Conservation (phyloP, 2,329 filamentous ascomycete species). For the Epicoccum sorghinum region DNA sequence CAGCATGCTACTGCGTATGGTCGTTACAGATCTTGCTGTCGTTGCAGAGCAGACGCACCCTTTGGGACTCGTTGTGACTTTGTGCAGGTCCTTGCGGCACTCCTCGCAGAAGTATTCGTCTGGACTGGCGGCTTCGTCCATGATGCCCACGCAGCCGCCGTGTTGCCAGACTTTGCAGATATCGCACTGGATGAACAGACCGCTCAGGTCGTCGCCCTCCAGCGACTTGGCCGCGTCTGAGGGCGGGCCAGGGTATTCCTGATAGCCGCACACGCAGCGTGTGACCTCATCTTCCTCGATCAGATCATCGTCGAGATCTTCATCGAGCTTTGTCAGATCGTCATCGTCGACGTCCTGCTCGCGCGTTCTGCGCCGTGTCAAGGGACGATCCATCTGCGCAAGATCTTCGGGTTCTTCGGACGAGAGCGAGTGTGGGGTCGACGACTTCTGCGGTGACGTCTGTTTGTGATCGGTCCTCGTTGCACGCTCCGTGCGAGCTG, state of each 20-base stretch:
- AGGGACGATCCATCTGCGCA: conserved; percentile 66
- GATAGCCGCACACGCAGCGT: conserved; percentile 90
- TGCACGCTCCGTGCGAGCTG: conserved; percentile 75
- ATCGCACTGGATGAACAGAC: conserved; percentile 98
- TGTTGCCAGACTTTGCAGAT: conserved; percentile 99
- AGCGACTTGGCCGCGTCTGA: conserved; percentile 62
- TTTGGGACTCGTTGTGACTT: conserved; percentile 77
- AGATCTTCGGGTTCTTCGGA: conserved; percentile 70
- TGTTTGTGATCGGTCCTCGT: conserved; percentile 75
- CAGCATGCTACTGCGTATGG: conserved; percentile 2
- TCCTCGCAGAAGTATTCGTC: conserved; percentile 98
- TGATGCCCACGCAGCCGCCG: conserved; percentile 95
- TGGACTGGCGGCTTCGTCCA: conserved; percentile 89
- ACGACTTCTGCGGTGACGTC: conserved; percentile 75
- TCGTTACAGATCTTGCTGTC: not conserved
- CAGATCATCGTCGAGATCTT: conserved; percentile 68
- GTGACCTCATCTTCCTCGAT: conserved; percentile 82
- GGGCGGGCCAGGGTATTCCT: conserved; percentile 88
- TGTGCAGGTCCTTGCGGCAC: conserved; percentile 90
- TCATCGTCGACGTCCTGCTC: conserved; percentile 70
- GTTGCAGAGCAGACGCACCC: conserved; percentile 68
- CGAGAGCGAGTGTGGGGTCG: conserved; percentile 73
- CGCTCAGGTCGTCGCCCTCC: conserved; percentile 77
- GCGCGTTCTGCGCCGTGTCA: conserved; percentile 80
- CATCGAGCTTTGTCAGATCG: conserved; percentile 54